Percentiles rank a stretch among this genome's conserved stretches.
These are phyloP conservation scores for Pythium insidiosum DNA, from an alignment of 352 stramenopile species.

Conservation along the genomic window DNA sequence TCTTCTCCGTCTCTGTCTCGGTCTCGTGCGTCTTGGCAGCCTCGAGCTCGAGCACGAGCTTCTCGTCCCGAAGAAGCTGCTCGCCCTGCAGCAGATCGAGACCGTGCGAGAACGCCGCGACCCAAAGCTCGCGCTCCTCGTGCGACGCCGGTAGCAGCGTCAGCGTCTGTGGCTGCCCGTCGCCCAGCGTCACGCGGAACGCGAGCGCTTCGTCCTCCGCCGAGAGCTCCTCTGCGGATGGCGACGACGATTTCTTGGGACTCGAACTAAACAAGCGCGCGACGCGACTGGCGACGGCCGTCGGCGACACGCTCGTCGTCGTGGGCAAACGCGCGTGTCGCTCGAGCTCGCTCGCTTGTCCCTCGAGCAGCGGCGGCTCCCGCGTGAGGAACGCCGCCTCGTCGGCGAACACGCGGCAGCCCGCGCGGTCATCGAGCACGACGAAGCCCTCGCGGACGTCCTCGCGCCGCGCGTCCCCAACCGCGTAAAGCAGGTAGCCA, in stretches of 20 bases:
- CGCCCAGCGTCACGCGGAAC: background rate
- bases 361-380: conserved; percentile 12
- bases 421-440: conserved; percentile 21
- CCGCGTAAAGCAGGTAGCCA: conserved; percentile 14
- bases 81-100: conserved; percentile 45
- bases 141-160: conserved; percentile 26
- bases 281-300: background rate
- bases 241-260: too few species aligned
- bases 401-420: conserved; percentile 30
- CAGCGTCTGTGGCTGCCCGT: conserved; percentile 6
- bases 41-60: conserved; percentile 36
- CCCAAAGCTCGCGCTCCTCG: conserved; percentile 32
- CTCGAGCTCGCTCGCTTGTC: conserved; percentile 24
- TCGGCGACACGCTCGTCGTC: background rate
- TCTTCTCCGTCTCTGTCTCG: conserved; percentile 4
- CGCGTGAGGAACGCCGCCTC: conserved; percentile 31
- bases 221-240: too few species aligned
- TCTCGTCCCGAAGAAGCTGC: conserved; percentile 42
- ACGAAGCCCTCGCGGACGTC: conserved; percentile 19
- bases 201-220: background rate
- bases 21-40: background rate
- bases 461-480: background rate
- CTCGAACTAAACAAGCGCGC: too few species aligned
- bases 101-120: conserved; percentile 21
- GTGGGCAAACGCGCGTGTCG: background rate